Evolutionary conservation across 2,329 filamentous ascomycete genomes (phyloP).

Genomic region (Colletotrichum acutatum): DNA sequence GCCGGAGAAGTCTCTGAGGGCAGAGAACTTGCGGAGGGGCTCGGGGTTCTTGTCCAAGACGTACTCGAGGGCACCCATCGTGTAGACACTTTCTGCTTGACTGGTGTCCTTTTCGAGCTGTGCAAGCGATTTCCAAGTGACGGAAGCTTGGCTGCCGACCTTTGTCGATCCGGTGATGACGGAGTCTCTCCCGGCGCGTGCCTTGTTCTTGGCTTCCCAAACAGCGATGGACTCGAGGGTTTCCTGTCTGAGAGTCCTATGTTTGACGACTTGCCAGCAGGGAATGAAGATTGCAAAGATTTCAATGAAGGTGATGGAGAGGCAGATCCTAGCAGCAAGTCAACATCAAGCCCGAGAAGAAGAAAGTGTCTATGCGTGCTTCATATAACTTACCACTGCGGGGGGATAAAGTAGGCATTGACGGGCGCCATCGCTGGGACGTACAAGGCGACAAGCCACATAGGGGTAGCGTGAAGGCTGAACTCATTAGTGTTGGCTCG

Average conservation of each 20-base stretch:
- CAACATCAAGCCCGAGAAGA: not conserved
- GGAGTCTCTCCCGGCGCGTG: constrained; percentile 15
- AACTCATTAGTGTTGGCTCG: constrained; percentile 9
- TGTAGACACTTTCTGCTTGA: constrained; percentile 44
- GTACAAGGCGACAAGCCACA: constrained; percentile 73
- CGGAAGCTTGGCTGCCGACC: not conserved
- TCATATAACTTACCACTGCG: constrained; percentile 65
- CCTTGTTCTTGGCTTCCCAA: constrained; percentile 53
- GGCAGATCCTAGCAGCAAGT: constrained; percentile 56
- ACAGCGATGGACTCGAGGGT: constrained; percentile 60
- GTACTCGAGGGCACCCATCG: constrained; percentile 71
- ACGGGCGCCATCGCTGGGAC: constrained; percentile 61
- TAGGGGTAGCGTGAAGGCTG: constrained; percentile 72
- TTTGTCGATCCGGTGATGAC: constrained; percentile 44
- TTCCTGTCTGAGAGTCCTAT: constrained; percentile 57
- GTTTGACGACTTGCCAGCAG: constrained; percentile 64
- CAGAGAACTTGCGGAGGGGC: constrained; percentile 72
- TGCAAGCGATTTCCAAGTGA: constrained; percentile 48
- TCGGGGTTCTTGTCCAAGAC: constrained; percentile 68
- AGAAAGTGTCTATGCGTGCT: not conserved
- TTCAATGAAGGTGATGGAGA: constrained; percentile 72
- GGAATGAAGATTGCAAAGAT: constrained; percentile 73
- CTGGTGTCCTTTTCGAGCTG: constrained; percentile 49
- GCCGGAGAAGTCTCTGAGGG: constrained; percentile 74
- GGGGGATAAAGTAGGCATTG: constrained; percentile 67